Evolutionary conservation across 805 yeast genomes (phyloP).

Genomic region (Pichia occidentalis): DNA sequence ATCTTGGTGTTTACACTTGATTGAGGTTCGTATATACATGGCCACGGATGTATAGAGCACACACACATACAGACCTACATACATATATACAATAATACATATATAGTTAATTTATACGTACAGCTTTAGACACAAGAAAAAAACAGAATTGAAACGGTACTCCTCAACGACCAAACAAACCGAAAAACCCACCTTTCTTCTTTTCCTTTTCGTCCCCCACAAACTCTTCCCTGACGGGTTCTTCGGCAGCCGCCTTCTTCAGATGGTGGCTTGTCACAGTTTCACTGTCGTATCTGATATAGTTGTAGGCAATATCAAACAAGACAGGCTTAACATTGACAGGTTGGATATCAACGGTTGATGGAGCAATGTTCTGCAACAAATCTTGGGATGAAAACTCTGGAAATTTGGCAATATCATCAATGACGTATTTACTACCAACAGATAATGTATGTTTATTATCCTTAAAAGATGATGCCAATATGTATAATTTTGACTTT

Average conservation of each 20-base stretch:
- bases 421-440: conserved; percentile 23
- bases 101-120: background rate
- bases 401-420: conserved; percentile 27
- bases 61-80: too few relatives aligned
- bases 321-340: conserved; percentile 80
- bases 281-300: conserved; percentile 45
- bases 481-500: conserved; percentile 35
- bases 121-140: background rate
- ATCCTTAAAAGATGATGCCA: conserved; percentile 40
- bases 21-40: background rate
- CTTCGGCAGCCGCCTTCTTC: conserved; percentile 12
- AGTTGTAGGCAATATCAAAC: conserved; percentile 86
- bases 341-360: conserved; percentile 41
- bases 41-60: too few relatives aligned
- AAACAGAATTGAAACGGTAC: background rate
- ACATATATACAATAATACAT: background rate
- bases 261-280: conserved; percentile 13
- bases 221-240: conserved; percentile 3
- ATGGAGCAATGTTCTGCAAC: conserved; percentile 27
- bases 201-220: conserved; percentile 26
- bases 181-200: conserved; percentile 64
- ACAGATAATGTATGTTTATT: conserved; percentile 3
- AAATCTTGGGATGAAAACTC: conserved; percentile 24
- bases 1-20: conserved; percentile 28
- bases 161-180: conserved; percentile 52